Percentiles rank a stretch among this genome's conserved stretches.
Conservation (phyloP, 2,329 filamentous ascomycete genomes). For the Xylaria arbuscula region DNA sequence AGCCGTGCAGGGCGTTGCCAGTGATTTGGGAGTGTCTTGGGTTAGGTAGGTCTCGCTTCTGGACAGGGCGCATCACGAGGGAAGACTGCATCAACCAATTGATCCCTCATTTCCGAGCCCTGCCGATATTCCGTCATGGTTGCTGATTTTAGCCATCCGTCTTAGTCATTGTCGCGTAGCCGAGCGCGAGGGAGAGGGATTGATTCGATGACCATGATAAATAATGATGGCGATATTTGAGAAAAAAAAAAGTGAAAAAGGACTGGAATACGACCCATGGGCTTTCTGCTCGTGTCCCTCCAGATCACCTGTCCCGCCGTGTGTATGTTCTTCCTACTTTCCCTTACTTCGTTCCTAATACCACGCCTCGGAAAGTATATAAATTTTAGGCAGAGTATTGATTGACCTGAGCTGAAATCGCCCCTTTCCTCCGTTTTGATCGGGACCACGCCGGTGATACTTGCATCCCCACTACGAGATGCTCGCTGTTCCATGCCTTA, state of each 20-base stretch:
- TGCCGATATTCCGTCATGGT: constrained; percentile 28
- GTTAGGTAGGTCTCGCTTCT: constrained; percentile 13
- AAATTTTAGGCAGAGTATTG: constrained; percentile 18
- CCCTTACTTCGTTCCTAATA: background rate
- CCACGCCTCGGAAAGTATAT: constrained; percentile 9
- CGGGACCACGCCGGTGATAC: constrained; percentile 28
- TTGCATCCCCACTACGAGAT: constrained; percentile 2
- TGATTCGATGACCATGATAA: constrained; percentile 25
- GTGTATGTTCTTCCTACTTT: background rate
- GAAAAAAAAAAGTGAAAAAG: background rate
- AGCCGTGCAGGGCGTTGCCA: constrained; percentile 24
- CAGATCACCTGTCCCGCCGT: background rate
- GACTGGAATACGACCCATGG: background rate
- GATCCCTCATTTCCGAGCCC: constrained; percentile 39
- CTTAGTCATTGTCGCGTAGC: constrained; percentile 35
- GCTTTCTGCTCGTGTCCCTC: constrained; percentile 9
- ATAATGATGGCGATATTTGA: constrained; percentile 25
- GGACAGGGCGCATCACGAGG: constrained; percentile 29
- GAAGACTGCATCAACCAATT: constrained; percentile 28
- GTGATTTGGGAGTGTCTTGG: constrained; percentile 24
- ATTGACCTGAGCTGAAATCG: constrained; percentile 33
- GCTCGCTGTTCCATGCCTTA: background rate
- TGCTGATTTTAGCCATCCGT: constrained; percentile 30
- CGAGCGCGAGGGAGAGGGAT: constrained; percentile 7
- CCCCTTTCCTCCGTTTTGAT: constrained; percentile 28